These are phyloP conservation scores for Globisporangium ultimum DNA, from an alignment of 352 stramenopile species.

Conservation along the genomic window DNA sequence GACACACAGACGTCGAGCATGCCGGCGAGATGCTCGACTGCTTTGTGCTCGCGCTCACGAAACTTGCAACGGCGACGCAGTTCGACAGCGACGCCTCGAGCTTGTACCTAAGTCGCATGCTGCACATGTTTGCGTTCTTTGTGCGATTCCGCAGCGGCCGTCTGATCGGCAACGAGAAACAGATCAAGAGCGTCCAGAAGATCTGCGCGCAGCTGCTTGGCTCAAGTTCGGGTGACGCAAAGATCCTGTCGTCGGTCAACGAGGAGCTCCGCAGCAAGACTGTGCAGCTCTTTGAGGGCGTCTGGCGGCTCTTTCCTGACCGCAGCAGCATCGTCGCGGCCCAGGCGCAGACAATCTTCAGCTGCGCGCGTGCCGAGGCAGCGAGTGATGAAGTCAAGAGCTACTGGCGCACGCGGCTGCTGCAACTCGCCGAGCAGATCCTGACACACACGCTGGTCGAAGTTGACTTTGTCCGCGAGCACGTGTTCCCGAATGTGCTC, in stretches of 20 bases:
- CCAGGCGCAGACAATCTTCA: constrained; percentile 52
- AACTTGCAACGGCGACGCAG: constrained; percentile 33
- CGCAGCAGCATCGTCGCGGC: constrained; percentile 24
- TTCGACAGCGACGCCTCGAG: constrained; percentile 35
- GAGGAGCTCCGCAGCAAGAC: constrained; percentile 39
- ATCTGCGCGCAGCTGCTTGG: constrained; percentile 38
- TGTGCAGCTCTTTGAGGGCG: constrained; percentile 48
- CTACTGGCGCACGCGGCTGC: constrained; percentile 52
- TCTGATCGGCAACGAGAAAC: constrained; percentile 35
- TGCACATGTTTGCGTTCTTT: constrained; percentile 51
- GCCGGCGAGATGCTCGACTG: constrained; percentile 66
- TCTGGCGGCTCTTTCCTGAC: constrained; percentile 66
- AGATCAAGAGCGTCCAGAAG: constrained; percentile 36
- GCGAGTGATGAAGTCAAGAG: constrained; percentile 12
- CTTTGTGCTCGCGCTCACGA: constrained; percentile 52
- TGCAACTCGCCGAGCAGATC: constrained; percentile 45
- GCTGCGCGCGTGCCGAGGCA: constrained; percentile 8
- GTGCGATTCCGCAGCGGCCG: constrained; percentile 56
- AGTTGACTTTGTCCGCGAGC: constrained; percentile 43
- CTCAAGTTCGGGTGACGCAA: constrained; percentile 18
- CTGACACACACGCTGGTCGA: constrained; percentile 52
- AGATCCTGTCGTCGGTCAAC: constrained; percentile 34
- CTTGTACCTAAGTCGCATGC: constrained; percentile 66
- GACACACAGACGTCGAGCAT: constrained; percentile 71
- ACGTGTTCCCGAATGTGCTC: constrained; percentile 60